Evolutionary conservation across 306 rosid genomes (phyloP), one percentile per base, ranked within the genome.

Genomic region (Hippophae tibetana): DNA sequence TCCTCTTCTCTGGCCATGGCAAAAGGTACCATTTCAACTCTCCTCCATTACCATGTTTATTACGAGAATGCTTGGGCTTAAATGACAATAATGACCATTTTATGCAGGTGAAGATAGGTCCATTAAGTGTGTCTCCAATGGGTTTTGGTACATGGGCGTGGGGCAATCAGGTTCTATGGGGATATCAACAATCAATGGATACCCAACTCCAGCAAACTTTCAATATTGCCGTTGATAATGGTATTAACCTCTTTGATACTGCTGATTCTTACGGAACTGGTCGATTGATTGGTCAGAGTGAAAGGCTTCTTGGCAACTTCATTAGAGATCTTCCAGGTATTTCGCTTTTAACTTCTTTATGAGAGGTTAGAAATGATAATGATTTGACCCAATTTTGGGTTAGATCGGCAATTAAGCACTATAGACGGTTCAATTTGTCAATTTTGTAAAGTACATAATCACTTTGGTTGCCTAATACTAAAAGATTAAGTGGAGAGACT

Each of bases 101-200:
- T 2, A 31, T 31, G 41, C 77, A 88, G 96, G 81, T 87, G 71
- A 87, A 85, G 83, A 80, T 92, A 76, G 98, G 96, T 0, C 89
- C 95, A 40, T 59, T 85, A 27, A 87, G 68, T 73, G 87, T 92
- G 13, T 92, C 96, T 60, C 98, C 95, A 7, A 92, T 92, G 95
- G 96, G 95, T 51, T 78, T 87, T 57, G 98, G 96, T 67, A 92
- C 96, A 0, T 92, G 98, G 98, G 98, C 98, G 23, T 92, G 98
- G 98, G 98, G 98, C 47, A 92, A 87, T 81, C 96, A 92, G 60
- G 57, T 92, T 52, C 82, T 92, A 9, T 92, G 98, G 96, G 95
- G 93, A 0, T 92, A 92, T 65, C 73, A 75, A 60, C 79, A 87
- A 69, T 79, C 96, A 26, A 92, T 87, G 98, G 96, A 92, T 73